Base-by-base conservation (phyloP, 768 basidiomycete species). In the Kwoniella heveanensis region DNA sequence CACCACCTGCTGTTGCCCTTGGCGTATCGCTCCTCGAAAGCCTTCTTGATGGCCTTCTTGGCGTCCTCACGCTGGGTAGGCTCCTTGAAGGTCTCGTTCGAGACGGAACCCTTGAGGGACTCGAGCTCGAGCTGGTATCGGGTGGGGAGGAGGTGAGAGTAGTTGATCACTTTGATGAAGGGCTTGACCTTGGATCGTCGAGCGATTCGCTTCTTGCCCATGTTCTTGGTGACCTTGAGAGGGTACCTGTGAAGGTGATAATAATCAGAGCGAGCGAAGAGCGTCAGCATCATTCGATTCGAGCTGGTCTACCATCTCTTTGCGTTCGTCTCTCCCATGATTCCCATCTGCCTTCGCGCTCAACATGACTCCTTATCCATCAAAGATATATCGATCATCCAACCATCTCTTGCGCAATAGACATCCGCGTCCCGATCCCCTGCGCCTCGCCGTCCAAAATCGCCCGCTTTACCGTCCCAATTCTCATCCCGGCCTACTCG, bases 101-200 rank as follows among this genome's bases (percentile, higher is more conserved):
- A 83, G 57, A 96, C 88, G 53, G 86, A 82, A 58, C 90, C 90
- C 85, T 98, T 99, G 77, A 99, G 83, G 56, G 87, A 86, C 82
- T 99, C 96, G 79, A 98, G 85, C 81, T 99, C 96, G 76, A 99
- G 86, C 67, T 91, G 90, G 83, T 98, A 99, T 82, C 96, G 95
- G 66, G 96, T 98, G 48, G 96, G 96, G 88, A 98, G 95, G 68
- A 99, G 85, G 83, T 99, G 96, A 62, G 92, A 91, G 85, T 98
- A 98, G 87, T 99, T 99, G 82, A 98, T 82, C 62, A 88, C 94
- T 88, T 99, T 98, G 86, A 99, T 92, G 83, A 99, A 99, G 72
- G 96, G 96, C 87, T 99, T 99, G 83, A 99, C 89, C 83, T 93
- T 95, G 84, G 88, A 92, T 84, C 96, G 86, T 83, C 85, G 86